Evolutionary conservation across 257 asterid species (phyloP), one percentile per base, ranked within the genome.

Genomic region (Avicennia marina): DNA sequence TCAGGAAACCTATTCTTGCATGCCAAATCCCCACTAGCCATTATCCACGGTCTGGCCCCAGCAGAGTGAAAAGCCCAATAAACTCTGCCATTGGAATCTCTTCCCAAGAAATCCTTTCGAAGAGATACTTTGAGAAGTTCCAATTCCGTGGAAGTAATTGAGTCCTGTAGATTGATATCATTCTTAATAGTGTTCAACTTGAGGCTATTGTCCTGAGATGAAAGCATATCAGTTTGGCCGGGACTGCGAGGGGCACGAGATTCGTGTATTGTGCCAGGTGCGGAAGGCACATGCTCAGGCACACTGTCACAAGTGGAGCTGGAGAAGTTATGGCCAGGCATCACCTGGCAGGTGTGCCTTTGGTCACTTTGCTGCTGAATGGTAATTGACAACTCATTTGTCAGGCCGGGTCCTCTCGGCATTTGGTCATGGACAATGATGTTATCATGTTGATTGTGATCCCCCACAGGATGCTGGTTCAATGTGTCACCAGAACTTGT

Each of bases 81-180:
- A 65, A 61, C 71, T 72, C 97, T 78, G 45, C 98, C 98, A 44
- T 72, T 79, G 39, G 90, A 72, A 76, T 91, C 98, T 66, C 95
- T 75, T 54, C 98, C 98, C 82, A 91, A 62, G 66, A 63, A 78
- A 64, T 86, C 94, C 78, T 81, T 89, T 18, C 95, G 68, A 42
- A 88, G 67, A 62, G 90, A 76, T 53, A 83, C 68, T 66, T 77
- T 81, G 38, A 56, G 63, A 56, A 85, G 81, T 57, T 88, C 94
- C 12, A 71, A 66, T 66, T 91, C 95, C 56, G 70, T 58, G 25
- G 78, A 63, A 64, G 79, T 77, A 70, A 88, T 75, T 44, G 95
- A 62, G 38, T 68, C 75, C 80, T 75, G 83, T 73, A 88, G 55
- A 51, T 63, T 59, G 26, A 73, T 74, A 56, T 85, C 96, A 27